These are phyloP conservation scores for Dactylellina sp. DNA, from an alignment of 2,329 filamentous ascomycete species.

Conservation along the genomic window DNA sequence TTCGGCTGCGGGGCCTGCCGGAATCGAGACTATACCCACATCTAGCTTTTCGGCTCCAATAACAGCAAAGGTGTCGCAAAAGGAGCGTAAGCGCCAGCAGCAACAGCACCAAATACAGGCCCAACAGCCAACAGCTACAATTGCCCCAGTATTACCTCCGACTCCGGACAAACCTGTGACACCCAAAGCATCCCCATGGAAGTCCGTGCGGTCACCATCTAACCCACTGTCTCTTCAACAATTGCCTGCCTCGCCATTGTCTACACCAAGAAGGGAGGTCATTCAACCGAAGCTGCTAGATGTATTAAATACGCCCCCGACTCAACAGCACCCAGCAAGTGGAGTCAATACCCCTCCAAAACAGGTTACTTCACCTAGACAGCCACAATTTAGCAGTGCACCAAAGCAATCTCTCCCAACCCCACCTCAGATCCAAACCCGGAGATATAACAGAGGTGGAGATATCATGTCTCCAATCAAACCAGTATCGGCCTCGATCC, in stretches of 20 bases:
- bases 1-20: constrained; percentile 64
- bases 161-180: constrained; percentile 17
- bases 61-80: constrained; percentile 80
- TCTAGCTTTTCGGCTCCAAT: constrained; percentile 62
- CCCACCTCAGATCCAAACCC: constrained; percentile 27
- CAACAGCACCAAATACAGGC: constrained; percentile 69
- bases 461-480: constrained; percentile 21
- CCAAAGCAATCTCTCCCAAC: constrained; percentile 35
- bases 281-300: constrained; percentile 19
- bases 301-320: constrained; percentile 23
- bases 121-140: constrained; percentile 15
- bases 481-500: constrained; percentile 7
- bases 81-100: constrained; percentile 86
- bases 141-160: constrained; percentile 8
- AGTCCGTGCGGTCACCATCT: constrained; percentile 42
- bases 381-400: constrained; percentile 6
- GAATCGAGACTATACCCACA: constrained; percentile 54
- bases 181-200: constrained; percentile 48
- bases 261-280: constrained; percentile 21
- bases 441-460: constrained; percentile 45
- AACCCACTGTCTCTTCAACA: constrained; percentile 47
- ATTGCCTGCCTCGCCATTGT: constrained; percentile 21
- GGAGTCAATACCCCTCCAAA: constrained; percentile 34
- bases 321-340: background rate
- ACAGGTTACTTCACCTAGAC: constrained; percentile 31